phyloP scores from a whole-genome alignment of 345 rosid species.

The Firmiana major region DNA sequence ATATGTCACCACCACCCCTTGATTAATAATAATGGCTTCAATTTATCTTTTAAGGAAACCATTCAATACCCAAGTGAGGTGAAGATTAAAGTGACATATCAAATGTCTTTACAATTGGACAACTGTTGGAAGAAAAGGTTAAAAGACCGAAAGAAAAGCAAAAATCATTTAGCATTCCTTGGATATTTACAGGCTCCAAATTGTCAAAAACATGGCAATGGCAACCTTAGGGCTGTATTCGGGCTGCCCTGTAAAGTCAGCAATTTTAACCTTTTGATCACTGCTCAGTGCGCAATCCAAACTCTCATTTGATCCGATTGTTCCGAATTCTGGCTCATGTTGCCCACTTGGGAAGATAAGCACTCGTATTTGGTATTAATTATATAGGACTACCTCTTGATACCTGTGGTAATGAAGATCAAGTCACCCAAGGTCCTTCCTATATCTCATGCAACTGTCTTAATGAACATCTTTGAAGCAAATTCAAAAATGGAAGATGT shows the following conservation, averaged over 20 bases:
- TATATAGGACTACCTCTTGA: slow-evolving; percentile 39
- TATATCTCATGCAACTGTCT: not conserved
- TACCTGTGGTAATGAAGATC: slow-evolving; percentile 28
- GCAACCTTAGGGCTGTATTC: slow-evolving; percentile 25
- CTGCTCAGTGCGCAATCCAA: not conserved
- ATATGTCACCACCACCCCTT: not conserved
- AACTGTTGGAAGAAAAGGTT: too few relatives aligned
- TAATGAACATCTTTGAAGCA: not conserved
- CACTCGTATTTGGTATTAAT: not conserved
- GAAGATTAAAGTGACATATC: not conserved
- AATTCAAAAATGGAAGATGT: not conserved
- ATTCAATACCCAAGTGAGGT: not conserved
- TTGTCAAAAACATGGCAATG: slow-evolving; percentile 16
- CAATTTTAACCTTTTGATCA: not conserved
- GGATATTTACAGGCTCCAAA: slow-evolving; percentile 20
- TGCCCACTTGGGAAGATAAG: not conserved
- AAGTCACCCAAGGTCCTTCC: slow-evolving; percentile 14
- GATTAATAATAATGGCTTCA: not conserved
- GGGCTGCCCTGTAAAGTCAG: slow-evolving; percentile 2
- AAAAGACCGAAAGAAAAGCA: too few relatives aligned
- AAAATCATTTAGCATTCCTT: not conserved
- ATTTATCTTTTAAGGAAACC: not conserved
- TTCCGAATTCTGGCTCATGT: slow-evolving; percentile 9
- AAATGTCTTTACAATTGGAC: too few relatives aligned
- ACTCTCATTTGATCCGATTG: not conserved